Evolutionary conservation across 2,329 filamentous ascomycete genomes (phyloP), one percentile per base, ranked within the genome.

Genomic region (Scleromitrula shiraiana): DNA sequence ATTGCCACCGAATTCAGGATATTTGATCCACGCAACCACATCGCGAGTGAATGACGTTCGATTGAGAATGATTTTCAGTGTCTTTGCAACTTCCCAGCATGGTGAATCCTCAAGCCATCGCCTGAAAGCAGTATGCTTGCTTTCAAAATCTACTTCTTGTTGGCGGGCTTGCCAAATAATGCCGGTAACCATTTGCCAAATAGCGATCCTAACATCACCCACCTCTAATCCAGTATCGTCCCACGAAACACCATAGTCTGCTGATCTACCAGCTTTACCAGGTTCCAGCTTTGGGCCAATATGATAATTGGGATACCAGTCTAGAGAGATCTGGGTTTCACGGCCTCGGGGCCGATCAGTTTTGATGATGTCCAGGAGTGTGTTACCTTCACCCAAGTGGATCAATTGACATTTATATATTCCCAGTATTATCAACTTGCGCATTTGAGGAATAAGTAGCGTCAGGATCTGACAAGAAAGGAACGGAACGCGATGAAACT

Each of bases 391-490:
- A 0, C 55, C 55, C 9, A 64, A 29, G 24, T 60, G 56, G 15
- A 64, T 55, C 2, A 64, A 44, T 32, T 48, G 52, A 23, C 61
- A 64, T 15, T 57, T 56, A 24, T 61, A 61, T 8, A 64, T 50
- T 1, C 60, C 59, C 6, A 64, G 37, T 4, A 46, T 39, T 14
- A 50, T 52, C 2, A 64, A 40, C 5, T 60, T 58, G 14, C 40
- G 39, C 53, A 64, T 57, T 20, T 54, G 44, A 1, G 59, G 61
- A 22, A 64, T 52, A 1, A 63, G 8, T 1, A 64, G 46, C 1
- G 36, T 44, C 2, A 63, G 53, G 8, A 60, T 27, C 2, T 57
- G 41, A 4, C 36, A 45, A 0, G 52, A 57, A 6, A 63, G 42
- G 27, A 63, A 57, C 4, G 54, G 54, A 9, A 58, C 47, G 4